Evolutionary conservation across 192 early-diverging fungal genomes (phyloP), one percentile per base, ranked within the genome.

Genomic region (Coemansia sp.): DNA sequence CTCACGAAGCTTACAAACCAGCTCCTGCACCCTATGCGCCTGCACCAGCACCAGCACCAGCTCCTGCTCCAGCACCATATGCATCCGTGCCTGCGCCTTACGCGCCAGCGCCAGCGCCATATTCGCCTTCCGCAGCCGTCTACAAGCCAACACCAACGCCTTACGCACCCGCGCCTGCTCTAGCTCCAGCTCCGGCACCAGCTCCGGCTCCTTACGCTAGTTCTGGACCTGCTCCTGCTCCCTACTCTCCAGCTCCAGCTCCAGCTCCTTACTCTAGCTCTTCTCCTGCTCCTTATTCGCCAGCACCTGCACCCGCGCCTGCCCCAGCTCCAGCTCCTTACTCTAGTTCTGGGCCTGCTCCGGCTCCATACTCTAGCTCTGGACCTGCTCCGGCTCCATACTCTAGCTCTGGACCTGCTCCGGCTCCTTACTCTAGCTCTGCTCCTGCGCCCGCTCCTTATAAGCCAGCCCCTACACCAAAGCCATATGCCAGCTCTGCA

Each of bases 71-170:
- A 43, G 40, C 40, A 17, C 60, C 40, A n/a, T n/a, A n/a, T n/a
- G n/a, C n/a, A n/a, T n/a, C n/a, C n/a, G n/a, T n/a, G n/a, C n/a
- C 70, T 29, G 68, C 29, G 11, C 60, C 53, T 63, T 39, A 45
- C 47, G 59, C 2, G 32, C 32, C 32, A 35, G 32, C 32, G 32
- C 32, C 37, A 22, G 19, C 59, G 4, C n/a, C 62, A 2, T 35
- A 35, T 7, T 5, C 2, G 32, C 32, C 32, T n/a, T n/a, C n/a
- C n/a, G n/a, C n/a, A n/a, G n/a, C n/a, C n/a, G n/a, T n/a, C n/a
- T n/a, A n/a, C n/a, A 32, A 42, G 5, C 42, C 61, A n/a, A n/a
- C 47, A 29, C 25, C 27, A 17, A 38, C 14, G 2, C 20, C 53
- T 0, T 59, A 63, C 37, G 36, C 22, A 27, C 37, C 63, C 27